phyloP scores from a whole-genome alignment of 345 rosid species.

The Arabidopsis arenosa region DNA sequence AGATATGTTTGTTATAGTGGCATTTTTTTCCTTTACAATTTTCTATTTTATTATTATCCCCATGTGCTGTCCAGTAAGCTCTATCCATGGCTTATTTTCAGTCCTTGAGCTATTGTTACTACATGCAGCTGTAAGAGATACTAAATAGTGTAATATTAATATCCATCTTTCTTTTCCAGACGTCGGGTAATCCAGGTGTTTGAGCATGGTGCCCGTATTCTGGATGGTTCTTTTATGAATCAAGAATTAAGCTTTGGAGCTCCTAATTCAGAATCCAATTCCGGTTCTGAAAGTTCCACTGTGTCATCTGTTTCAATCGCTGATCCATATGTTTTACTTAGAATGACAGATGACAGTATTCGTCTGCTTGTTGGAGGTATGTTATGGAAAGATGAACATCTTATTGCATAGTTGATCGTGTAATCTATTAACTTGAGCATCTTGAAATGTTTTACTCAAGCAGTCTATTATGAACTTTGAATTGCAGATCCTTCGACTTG shows the following conservation, averaged over 20 bases:
- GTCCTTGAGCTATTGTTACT: conserved; percentile 12
- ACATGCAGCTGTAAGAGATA: conserved; percentile 35
- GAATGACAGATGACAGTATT: conserved; percentile 90
- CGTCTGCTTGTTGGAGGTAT: conserved; percentile 95
- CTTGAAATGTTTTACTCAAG: conserved; percentile 30
- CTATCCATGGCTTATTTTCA: conserved; percentile 24
- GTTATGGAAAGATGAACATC: conserved; percentile 22
- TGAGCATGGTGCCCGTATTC: conserved; percentile 91
- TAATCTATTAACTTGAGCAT: conserved; percentile 18
- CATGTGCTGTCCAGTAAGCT: conserved; percentile 26
- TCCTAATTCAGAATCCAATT: conserved; percentile 67
- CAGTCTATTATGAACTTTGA: conserved; percentile 40
- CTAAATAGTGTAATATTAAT: conserved; percentile 19
- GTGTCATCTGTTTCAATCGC: conserved; percentile 88
- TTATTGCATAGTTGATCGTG: conserved; percentile 24
- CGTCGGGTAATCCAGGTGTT: conserved; percentile 94
- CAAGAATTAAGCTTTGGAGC: conserved; percentile 84
- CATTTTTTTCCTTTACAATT: conserved; percentile 7
- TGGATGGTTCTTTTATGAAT: conserved; percentile 97
- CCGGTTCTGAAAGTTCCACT: conserved; percentile 68
- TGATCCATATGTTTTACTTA: conserved; percentile 86
- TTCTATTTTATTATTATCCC: background rate
- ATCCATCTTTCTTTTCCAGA: conserved; percentile 49
- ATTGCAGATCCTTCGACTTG: conserved; percentile 87
- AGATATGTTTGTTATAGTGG: conserved; percentile 25